Conservation (phyloP, 2,329 filamentous ascomycete species). For the Septoria petroselini region DNA sequence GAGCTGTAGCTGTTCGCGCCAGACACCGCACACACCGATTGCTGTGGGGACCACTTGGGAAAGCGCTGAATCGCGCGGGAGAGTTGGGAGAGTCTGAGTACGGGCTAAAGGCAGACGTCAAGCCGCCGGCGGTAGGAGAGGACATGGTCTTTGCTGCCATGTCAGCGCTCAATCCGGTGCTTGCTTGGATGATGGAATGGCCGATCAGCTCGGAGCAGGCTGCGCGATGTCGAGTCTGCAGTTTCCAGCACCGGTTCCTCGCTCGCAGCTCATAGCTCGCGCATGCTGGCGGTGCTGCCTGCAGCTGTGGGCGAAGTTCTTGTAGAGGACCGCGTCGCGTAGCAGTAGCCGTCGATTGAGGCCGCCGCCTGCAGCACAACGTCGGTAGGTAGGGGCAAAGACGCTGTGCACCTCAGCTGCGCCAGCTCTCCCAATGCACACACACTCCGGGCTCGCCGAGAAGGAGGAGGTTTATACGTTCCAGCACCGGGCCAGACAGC, state of each 20-base stretch:
- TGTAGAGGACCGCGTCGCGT: slow-evolving; percentile 2
- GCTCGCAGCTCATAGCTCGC: slow-evolving; percentile 5
- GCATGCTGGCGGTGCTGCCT: slow-evolving; percentile 15
- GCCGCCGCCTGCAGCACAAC: slow-evolving; percentile 11
- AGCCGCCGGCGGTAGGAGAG: slow-evolving; percentile 38
- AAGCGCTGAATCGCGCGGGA: slow-evolving; percentile 45
- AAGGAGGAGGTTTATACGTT: not conserved
- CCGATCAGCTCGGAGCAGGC: not conserved
- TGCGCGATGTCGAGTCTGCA: slow-evolving; percentile 8
- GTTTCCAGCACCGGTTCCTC: not conserved
- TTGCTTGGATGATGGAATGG: not conserved
- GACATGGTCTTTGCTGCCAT: slow-evolving; percentile 45
- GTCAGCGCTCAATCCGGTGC: slow-evolving; percentile 7
- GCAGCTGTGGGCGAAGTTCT: slow-evolving; percentile 3
- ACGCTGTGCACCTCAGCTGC: slow-evolving; percentile 11
- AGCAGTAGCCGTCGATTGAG: slow-evolving; percentile 4
- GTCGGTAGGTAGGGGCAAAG: not conserved
- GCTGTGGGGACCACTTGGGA: slow-evolving; percentile 34
- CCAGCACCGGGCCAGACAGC: not conserved
- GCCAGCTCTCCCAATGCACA: not conserved
- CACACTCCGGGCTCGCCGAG: slow-evolving; percentile 5
- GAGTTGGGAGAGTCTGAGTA: slow-evolving; percentile 53
- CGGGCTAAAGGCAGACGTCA: slow-evolving; percentile 50
- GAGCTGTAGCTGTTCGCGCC: too few species aligned
- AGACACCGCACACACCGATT: slow-evolving; percentile 41